Evolutionary conservation across 306 rosid species (phyloP).

Genomic region (Acacia crassicarpa): DNA sequence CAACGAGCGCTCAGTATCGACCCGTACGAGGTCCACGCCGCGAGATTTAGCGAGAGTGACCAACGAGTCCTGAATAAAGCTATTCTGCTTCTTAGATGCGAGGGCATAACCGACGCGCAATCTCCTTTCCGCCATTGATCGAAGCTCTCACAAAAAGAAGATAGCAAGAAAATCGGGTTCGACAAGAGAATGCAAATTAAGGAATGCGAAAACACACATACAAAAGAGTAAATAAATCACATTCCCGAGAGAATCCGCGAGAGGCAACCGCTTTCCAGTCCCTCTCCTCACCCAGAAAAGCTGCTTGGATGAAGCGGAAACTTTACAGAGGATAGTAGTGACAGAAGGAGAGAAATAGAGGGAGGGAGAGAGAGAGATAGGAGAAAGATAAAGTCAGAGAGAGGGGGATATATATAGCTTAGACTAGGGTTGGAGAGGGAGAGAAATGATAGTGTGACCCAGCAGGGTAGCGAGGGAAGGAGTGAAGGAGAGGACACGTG

Average conservation of each 20-base stretch:
- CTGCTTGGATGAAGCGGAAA: not conserved
- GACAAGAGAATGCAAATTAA: not conserved
- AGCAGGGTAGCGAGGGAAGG: not conserved
- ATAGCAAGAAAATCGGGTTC: not conserved
- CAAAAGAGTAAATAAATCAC: slow-evolving; percentile 18
- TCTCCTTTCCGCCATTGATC: slow-evolving; percentile 60
- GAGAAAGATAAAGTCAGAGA: not conserved
- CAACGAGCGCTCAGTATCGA: slow-evolving; percentile 43
- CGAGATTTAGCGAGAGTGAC: slow-evolving; percentile 52
- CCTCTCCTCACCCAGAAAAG: not conserved
- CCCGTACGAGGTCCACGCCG: slow-evolving; percentile 55
- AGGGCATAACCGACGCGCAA: slow-evolving; percentile 60
- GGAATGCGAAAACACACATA: slow-evolving; percentile 36
- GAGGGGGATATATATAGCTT: slow-evolving; percentile 34
- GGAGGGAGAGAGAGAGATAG: not conserved
- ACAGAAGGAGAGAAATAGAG: not conserved
- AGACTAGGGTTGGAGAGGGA: slow-evolving; percentile 40
- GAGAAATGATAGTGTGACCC: slow-evolving; percentile 27
- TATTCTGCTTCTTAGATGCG: slow-evolving; percentile 59
- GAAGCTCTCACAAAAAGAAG: not conserved
- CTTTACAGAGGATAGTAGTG: not conserved
- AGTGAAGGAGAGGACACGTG: slow-evolving; percentile 43
- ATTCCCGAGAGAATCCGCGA: slow-evolving; percentile 20
- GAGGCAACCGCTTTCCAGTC: not conserved
- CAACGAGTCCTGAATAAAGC: slow-evolving; percentile 60